Evolutionary conservation across 2,329 filamentous ascomycete species (phyloP), one percentile per base, ranked within the genome.

Genomic region (Pestalotiopsis fici): DNA sequence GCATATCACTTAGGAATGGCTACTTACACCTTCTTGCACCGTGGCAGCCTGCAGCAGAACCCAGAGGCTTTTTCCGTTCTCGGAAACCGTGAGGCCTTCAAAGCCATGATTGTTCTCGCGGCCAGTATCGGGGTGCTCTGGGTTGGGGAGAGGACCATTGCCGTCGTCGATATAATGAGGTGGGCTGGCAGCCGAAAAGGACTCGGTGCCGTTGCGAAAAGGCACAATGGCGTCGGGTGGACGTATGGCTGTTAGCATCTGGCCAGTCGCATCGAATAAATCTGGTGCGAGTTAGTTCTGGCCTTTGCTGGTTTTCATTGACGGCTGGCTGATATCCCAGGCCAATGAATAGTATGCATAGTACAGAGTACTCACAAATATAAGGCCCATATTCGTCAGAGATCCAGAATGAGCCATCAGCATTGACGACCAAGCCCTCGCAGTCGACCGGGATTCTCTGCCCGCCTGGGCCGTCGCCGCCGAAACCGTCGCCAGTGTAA

Each of bases 81-180:
- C 81, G 3, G 86, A 88, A n/a, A 86, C 78, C 0, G 89, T 90
- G 61, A 94, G 78, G 0, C 88, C 91, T 77, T 94, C 91, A 61
- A 93, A 87, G n/a, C 91, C 91, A 75, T 93, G 90, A 77, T 94
- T 94, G 77, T 94, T 93, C 65, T 85, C 82, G 23, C 91, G 86
- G 13, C 91, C 91, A 0, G 85, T 85, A 1, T 83, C 82, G 0
- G 90, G 88, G 70, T 91, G 82, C 15, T 80, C 82, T 0, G 91
- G 91, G 2, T 76, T 69, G 4, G 72, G 73, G 11, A 74, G 78
- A 2, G 87, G 83, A 11, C 79, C 74, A 18, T 83, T 74, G 15
- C 82, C 75, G 0, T 82, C 81, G 64, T 88, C 76, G 74, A 70
- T 57, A 55, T 91, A 92, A 61, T 86, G 80, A 3, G 90, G 89